phyloP scores from a whole-genome alignment of 139 green algal genomes.

The Closterium sp. region DNA sequence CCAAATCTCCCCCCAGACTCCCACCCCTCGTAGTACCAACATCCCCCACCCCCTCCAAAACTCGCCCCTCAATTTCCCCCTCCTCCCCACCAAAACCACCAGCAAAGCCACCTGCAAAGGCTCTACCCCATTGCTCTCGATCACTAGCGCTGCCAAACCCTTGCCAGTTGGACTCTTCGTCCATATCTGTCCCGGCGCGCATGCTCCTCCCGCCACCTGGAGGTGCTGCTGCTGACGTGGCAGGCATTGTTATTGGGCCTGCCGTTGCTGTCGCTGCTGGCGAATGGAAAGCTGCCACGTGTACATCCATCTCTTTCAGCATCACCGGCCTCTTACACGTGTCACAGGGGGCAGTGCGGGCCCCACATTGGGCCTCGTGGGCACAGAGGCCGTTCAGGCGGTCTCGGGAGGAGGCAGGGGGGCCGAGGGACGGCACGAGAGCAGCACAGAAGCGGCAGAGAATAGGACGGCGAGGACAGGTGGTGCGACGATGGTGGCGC shows the following conservation, averaged over 20 bases:
- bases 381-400: slow-evolving; percentile 22
- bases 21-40: not conserved
- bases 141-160: too few relatives aligned
- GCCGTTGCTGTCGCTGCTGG: not conserved
- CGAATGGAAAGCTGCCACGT: slow-evolving; percentile 34
- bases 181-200: not conserved
- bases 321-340: slow-evolving; percentile 21
- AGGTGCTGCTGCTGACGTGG: not conserved
- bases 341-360: slow-evolving; percentile 36
- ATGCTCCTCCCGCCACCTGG: not conserved
- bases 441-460: slow-evolving; percentile 40
- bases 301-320: slow-evolving; percentile 46
- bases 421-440: slow-evolving; percentile 23
- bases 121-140: not conserved
- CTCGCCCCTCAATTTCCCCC: not conserved
- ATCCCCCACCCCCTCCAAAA: not conserved
- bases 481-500: not conserved
- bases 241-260: too few relatives aligned
- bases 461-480: slow-evolving; percentile 33
- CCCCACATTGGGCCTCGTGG: slow-evolving; percentile 40
- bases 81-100: too few relatives aligned
- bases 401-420: not conserved
- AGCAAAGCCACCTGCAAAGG: not conserved
- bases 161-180: too few relatives aligned
- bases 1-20: not conserved